Evolutionary conservation across 2,329 filamentous ascomycete genomes (phyloP).

Genomic region (Huntiella decipiens): DNA sequence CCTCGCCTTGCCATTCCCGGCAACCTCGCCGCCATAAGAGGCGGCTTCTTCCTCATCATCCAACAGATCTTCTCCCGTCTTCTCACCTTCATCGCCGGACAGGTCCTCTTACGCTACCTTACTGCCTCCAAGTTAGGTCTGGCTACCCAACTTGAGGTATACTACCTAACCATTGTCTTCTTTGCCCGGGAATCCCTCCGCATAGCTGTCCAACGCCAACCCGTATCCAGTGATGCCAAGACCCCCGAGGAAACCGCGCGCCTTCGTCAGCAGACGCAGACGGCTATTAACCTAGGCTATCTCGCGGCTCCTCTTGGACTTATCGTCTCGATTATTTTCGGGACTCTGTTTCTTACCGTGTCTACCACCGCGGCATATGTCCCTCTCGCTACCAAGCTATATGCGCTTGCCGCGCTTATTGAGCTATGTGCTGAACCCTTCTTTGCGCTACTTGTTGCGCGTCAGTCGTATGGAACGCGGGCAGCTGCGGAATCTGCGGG

Average conservation of each 20-base stretch:
- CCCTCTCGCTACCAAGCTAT: constrained; percentile 29
- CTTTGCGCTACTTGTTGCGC: constrained; percentile 73
- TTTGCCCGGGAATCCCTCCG: constrained; percentile 83
- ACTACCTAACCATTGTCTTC: constrained; percentile 81
- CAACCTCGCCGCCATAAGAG: constrained; percentile 32
- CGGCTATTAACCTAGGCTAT: constrained; percentile 76
- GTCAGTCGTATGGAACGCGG: constrained; percentile 59
- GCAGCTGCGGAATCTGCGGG: constrained; percentile 70
- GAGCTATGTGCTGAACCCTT: constrained; percentile 76
- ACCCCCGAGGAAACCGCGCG: neutral
- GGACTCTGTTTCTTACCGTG: constrained; percentile 42
- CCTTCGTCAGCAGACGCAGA: constrained; percentile 35
- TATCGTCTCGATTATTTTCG: constrained; percentile 43
- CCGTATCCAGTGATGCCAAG: neutral
- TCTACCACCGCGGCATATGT: constrained; percentile 41
- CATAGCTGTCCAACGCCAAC: constrained; percentile 72
- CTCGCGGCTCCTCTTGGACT: constrained; percentile 53
- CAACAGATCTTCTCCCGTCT: constrained; percentile 76
- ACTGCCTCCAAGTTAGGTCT: constrained; percentile 72
- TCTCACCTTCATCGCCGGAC: constrained; percentile 81
- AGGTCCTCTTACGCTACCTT: constrained; percentile 70
- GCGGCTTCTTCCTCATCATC: constrained; percentile 69
- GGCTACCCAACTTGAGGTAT: constrained; percentile 79
- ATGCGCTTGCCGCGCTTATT: constrained; percentile 38
- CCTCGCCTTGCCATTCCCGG: neutral